A percentile compares a stretch with the other conserved stretches of the same genome.
Evolutionary conservation across 306 rosid genomes (phyloP).

Genomic region (Glycine soja): DNA sequence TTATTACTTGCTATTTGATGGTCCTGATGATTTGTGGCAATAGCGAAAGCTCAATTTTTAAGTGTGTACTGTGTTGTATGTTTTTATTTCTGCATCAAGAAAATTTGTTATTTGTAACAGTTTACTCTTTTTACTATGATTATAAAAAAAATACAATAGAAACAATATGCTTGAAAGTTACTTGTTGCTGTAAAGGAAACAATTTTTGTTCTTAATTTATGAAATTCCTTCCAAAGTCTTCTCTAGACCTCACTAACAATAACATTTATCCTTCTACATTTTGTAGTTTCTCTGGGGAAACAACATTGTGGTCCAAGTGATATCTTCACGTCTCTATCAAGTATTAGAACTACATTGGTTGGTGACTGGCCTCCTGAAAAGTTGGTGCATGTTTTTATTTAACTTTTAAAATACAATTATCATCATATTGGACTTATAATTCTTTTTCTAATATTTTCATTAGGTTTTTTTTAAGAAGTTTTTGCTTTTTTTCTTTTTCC

Average conservation of each 20-base stretch:
- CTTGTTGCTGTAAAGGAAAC: neutral
- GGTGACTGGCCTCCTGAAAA: slow-evolving; percentile 97
- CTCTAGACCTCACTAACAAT: slow-evolving; percentile 2
- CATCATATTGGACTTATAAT: too few relatives aligned
- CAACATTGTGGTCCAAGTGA: slow-evolving; percentile 66
- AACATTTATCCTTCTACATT: slow-evolving; percentile 12
- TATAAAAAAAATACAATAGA: neutral
- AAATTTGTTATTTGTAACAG: slow-evolving; percentile 1
- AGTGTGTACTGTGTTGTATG: slow-evolving; percentile 52
- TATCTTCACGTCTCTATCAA: slow-evolving; percentile 65
- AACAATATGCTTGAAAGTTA: neutral
- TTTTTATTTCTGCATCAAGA: slow-evolving; percentile 14
- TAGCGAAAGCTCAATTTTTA: slow-evolving; percentile 77
- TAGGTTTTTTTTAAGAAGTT: too few relatives aligned
- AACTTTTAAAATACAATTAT: too few relatives aligned
- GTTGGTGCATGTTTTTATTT: slow-evolving; percentile 68
- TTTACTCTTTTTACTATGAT: neutral
- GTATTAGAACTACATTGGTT: slow-evolving; percentile 71
- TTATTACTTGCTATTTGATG: slow-evolving; percentile 86
- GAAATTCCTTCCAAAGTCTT: neutral
- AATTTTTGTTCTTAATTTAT: neutral
- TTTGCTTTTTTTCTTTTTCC: too few relatives aligned
- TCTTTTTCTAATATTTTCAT: too few relatives aligned
- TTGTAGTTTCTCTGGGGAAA: slow-evolving; percentile 80
- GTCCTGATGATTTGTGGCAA: slow-evolving; percentile 85